Evolutionary conservation across 2,329 filamentous ascomycete genomes (phyloP).

Genomic region (Arachnopeziza araneosa): DNA sequence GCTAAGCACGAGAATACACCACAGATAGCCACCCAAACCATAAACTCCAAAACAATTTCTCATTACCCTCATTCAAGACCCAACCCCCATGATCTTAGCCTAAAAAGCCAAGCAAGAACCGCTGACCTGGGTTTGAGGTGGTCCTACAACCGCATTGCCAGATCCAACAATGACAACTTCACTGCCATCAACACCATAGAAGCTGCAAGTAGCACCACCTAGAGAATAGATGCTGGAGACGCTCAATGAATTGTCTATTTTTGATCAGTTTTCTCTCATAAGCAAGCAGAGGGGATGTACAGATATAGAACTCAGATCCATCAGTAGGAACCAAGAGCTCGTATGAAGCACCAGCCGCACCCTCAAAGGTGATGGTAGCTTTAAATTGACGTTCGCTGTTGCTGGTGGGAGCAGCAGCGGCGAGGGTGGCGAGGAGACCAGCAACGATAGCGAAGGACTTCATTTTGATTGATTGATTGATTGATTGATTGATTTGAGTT

Average conservation of each 20-base stretch:
- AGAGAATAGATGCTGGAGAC: conserved; percentile 22
- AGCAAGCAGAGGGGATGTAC: not conserved
- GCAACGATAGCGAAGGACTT: conserved; percentile 9
- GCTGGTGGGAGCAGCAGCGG: conserved; percentile 3
- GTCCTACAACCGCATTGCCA: conserved; percentile 25
- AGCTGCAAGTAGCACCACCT: conserved; percentile 22
- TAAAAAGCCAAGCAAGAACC: conserved; percentile 13
- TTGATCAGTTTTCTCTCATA: not conserved
- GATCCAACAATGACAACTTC: conserved; percentile 19
- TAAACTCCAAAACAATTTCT: not conserved
- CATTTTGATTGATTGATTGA: conserved; percentile 8
- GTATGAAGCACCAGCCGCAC: conserved; percentile 9
- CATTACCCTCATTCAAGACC: not conserved
- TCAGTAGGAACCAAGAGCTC: conserved; percentile 9
- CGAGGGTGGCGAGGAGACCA: conserved; percentile 1
- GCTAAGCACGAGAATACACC: not conserved
- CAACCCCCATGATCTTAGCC: conserved; percentile 33
- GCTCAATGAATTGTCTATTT: conserved; percentile 18
- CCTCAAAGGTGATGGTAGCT: conserved; percentile 13
- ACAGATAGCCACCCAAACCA: not conserved
- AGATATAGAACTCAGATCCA: conserved; percentile 5
- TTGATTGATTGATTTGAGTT: conserved; percentile 1
- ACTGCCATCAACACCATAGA: conserved; percentile 23
- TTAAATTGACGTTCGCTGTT: conserved; percentile 9
- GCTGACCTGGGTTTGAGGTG: conserved; percentile 26